Evolutionary conservation across 2,329 filamentous ascomycete species (phyloP).

Genomic region (Fusarium veterinarium): DNA sequence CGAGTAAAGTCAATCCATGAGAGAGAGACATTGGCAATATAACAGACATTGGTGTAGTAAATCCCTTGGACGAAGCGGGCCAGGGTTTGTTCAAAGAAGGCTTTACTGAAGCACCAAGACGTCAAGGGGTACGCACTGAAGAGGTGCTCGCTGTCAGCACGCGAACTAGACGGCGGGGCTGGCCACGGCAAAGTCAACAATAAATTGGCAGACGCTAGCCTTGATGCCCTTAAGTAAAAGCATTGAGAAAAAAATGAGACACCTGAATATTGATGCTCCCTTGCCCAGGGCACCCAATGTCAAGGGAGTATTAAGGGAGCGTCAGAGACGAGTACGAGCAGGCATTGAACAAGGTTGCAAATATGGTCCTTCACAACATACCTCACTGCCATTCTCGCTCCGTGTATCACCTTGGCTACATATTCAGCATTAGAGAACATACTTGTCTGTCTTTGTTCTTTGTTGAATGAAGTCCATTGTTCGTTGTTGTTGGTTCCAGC

Average conservation of each 20-base stretch:
- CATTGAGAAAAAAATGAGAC: background rate
- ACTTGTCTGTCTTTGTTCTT: background rate
- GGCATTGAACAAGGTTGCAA: background rate
- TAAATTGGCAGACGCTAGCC: slow-evolving; percentile 6
- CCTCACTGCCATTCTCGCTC: too few species aligned
- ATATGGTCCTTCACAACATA: background rate
- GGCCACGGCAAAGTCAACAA: background rate
- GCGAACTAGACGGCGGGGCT: background rate
- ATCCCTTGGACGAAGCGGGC: slow-evolving; percentile 16
- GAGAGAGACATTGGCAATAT: slow-evolving; percentile 24
- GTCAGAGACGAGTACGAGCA: background rate
- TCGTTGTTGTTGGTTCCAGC: slow-evolving; percentile 29
- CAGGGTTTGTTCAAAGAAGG: background rate
- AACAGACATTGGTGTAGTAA: background rate
- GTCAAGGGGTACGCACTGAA: background rate
- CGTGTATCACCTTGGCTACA: background rate
- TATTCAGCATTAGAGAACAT: background rate
- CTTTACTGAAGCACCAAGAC: background rate
- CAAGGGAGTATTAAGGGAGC: slow-evolving; percentile 17
- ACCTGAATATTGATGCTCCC: slow-evolving; percentile 17
- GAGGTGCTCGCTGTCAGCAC: background rate
- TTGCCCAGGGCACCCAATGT: slow-evolving; percentile 21
- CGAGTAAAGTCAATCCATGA: background rate
- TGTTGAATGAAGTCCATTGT: background rate
- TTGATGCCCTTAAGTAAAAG: background rate